Conservation (phyloP, 805 yeast species). For the Suhomyces tanzawaensis region DNA sequence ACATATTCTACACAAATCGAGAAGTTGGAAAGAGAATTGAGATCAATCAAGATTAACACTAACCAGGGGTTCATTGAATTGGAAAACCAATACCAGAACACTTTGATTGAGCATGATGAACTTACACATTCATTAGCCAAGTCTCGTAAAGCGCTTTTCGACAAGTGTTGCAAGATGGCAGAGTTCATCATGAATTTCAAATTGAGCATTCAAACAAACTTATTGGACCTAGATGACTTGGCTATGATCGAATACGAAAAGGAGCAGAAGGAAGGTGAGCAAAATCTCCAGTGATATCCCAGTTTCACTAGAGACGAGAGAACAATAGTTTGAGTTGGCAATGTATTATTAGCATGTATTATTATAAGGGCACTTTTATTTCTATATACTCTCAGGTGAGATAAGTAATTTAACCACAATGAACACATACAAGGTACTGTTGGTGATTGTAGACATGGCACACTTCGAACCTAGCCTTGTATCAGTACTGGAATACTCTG, state of each 20-base stretch:
- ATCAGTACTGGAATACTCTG: too few relatives aligned
- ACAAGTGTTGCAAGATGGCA: slow-evolving; percentile 55
- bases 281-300: too few relatives aligned
- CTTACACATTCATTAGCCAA: slow-evolving; percentile 45
- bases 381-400: too few relatives aligned
- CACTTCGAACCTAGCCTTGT: too few relatives aligned
- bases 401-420: too few relatives aligned
- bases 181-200: slow-evolving; percentile 64
- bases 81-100: slow-evolving; percentile 45
- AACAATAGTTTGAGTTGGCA: too few relatives aligned
- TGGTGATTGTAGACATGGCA: too few relatives aligned
- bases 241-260: slow-evolving; percentile 39
- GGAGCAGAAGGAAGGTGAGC: slow-evolving; percentile 3
- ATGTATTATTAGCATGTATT: too few relatives aligned
- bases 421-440: too few relatives aligned
- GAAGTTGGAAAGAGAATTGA: slow-evolving; percentile 57
- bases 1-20: slow-evolving; percentile 64
- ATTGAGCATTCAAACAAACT: slow-evolving; percentile 58
- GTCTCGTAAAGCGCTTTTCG: slow-evolving; percentile 48
- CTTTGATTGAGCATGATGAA: slow-evolving; percentile 53
- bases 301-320: too few relatives aligned
- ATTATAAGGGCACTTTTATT: too few relatives aligned
- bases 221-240: slow-evolving; percentile 56
- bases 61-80: slow-evolving; percentile 51
- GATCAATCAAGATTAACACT: slow-evolving; percentile 44